Evolutionary conservation across 371 early-diverging fungal genomes (phyloP).

Genomic region (Apophysomyces ossiformis): DNA sequence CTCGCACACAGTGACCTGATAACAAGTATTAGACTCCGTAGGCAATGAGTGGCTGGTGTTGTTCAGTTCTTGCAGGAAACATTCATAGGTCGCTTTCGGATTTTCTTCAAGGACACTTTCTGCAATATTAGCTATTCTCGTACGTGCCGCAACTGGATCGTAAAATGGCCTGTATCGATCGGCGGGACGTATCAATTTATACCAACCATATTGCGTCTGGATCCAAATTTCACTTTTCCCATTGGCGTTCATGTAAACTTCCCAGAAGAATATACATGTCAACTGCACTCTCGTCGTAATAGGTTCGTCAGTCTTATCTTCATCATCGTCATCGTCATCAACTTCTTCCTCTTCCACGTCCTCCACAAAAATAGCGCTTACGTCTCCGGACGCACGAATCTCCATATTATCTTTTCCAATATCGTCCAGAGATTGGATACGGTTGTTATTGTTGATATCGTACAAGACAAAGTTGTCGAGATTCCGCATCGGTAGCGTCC

Average conservation of each 20-base stretch:
- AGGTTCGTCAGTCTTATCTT: constrained; percentile 15
- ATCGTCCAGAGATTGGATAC: constrained; percentile 35
- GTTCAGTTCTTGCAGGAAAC: constrained; percentile 28
- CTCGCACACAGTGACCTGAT: constrained; percentile 21
- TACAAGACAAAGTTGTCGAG: constrained; percentile 51
- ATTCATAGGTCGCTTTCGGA: constrained; percentile 24
- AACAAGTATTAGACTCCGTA: neutral
- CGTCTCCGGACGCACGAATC: constrained; percentile 43
- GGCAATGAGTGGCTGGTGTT: constrained; percentile 15
- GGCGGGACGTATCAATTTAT: constrained; percentile 47
- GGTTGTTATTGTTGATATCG: constrained; percentile 37
- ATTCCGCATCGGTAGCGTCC: constrained; percentile 42
- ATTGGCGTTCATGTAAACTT: constrained; percentile 33
- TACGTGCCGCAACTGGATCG: constrained; percentile 38
- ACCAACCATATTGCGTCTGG: constrained; percentile 54
- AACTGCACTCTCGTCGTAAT: constrained; percentile 34
- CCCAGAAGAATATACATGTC: constrained; percentile 47
- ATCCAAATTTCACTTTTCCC: constrained; percentile 53
- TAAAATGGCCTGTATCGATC: constrained; percentile 34
- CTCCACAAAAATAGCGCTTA: constrained; percentile 35
- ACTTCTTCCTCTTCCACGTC: constrained; percentile 31
- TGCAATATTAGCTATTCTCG: constrained; percentile 47
- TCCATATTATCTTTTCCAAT: constrained; percentile 35
- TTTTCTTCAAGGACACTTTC: constrained; percentile 21
- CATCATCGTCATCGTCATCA: constrained; percentile 34